Base-by-base conservation (phyloP, 225 moss, liverwort and hornwort species). In the Lunularia cruciata region DNA sequence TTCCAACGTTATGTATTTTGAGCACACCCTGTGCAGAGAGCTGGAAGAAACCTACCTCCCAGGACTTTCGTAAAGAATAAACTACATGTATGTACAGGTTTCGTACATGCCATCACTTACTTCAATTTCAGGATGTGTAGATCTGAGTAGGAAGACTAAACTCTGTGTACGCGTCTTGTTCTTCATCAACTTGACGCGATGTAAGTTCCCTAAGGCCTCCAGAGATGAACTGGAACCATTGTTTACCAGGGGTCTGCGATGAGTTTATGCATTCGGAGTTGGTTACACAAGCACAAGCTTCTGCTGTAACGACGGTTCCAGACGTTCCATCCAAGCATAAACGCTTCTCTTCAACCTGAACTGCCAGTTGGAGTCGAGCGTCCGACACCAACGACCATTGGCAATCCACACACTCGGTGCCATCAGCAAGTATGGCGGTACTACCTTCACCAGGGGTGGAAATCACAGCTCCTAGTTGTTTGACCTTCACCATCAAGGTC, bases 281-380 rank as follows among this genome's bases (percentile, higher is more conserved):
- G 10, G 1, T 58, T 10, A 71, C 57, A 60, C 70, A 71, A n/a
- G 30, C 58, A 33, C 70, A 71, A 3, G 26, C 43, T 46, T n/a
- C 12, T 39, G 46, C 39, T 26, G 70, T 71, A 4, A 71, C 31
- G 18, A 45, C 43, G 25, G 59, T 59, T 2, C 45, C 70, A 47
- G 58, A 14, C 19, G 19, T 59, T 19, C 56, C 70, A 47, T 71
- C 67, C 27, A 74, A 47, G 56, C 74, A 74, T 23, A 74, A 55
- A 9, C 43, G 35, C 14, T 28, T 42, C 4, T 34, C 57, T 26
- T 31, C 57, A n/a, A 47, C 42, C 26, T 57, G 25, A 15, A 66
- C 63, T 6, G 55, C 20, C 42, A 74, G 30, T 31, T 74, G 74
- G 33, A 74, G 33, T 22, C 14, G n/a, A 7, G 55, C 33, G 32